Base-by-base conservation (phyloP, 1,139 yeast genomes). In the Scheffersomyces stambukii region DNA sequence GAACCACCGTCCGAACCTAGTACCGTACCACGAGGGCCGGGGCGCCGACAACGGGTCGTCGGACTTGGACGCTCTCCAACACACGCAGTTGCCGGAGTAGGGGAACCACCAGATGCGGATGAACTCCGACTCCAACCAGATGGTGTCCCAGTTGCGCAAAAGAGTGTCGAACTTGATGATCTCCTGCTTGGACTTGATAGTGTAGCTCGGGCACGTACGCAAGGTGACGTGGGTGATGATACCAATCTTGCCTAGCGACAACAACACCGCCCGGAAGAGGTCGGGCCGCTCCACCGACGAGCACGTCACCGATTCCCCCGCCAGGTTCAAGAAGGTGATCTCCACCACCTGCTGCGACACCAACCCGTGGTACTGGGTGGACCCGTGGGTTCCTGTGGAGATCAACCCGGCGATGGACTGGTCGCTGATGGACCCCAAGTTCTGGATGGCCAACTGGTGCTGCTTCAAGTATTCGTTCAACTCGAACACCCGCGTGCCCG, bases 41-140 rank as follows among this genome's bases (percentile, higher is more conserved):
- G 91, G 86, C 2, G 59, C 67, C n/a, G 83, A 70, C 26, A 77
- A 59, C 1, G 81, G 73, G 24, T 81, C 84, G 16, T 63, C 62
- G 3, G 80, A 64, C 50, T 85, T 85, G 24, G 76, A 65, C 17
- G 95, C 97, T 49, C 94, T 75, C 96, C 97, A 91, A 29, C 88
- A 63, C 19, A 88, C 79, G 61, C 95, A 85, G 46, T 81, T 81
- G 32, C 75, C 75, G 13, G 93, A 71, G 54, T 91, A 91, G 1
- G 98, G 98, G 56, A 84, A 91, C 97, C 98, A 91, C 97, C 97
- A 91, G 28, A 88, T 75, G 40, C 97, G 74, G 25, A 86, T 81
- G 47, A 79, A 91, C 58, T 91, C 98, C n/a, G 89, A 73, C 30
- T 85, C 79, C 6, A 85, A 75, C 96, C 97, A 91, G 24, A 89